Evolutionary conservation across 1,284 basidiomycete species (phyloP).

Genomic region (Rhodotorula mucilaginosa): DNA sequence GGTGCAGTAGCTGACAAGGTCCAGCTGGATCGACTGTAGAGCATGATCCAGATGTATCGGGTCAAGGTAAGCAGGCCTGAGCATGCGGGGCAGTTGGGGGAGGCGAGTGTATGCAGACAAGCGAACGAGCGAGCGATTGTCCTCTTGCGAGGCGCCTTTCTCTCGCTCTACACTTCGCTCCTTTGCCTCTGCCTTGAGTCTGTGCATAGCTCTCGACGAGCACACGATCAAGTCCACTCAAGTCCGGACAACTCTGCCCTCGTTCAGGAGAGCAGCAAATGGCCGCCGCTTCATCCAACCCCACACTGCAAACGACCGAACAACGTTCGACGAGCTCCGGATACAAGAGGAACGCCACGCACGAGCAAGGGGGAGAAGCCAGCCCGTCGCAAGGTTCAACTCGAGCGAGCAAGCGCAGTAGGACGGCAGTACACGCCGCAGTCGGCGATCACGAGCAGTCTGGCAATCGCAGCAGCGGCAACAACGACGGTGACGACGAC

Average conservation of each 20-base stretch:
- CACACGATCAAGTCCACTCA: background rate
- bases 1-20: too few relatives aligned
- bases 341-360: background rate
- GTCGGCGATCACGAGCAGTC: too few relatives aligned
- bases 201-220: background rate
- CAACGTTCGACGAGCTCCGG: too few relatives aligned
- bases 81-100: background rate
- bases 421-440: background rate
- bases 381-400: too few relatives aligned
- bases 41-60: background rate
- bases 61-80: background rate
- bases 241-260: background rate
- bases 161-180: background rate
- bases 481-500: background rate
- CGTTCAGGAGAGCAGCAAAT: background rate
- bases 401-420: background rate
- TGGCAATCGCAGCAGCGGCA: background rate
- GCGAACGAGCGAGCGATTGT: background rate
- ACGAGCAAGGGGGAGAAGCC: background rate
- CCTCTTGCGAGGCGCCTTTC: background rate
- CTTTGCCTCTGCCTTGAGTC: background rate
- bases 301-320: background rate
- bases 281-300: background rate
- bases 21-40: background rate
- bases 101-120: background rate